Conservation (phyloP, 2,329 filamentous ascomycete species). For the Botrytis squamosa region DNA sequence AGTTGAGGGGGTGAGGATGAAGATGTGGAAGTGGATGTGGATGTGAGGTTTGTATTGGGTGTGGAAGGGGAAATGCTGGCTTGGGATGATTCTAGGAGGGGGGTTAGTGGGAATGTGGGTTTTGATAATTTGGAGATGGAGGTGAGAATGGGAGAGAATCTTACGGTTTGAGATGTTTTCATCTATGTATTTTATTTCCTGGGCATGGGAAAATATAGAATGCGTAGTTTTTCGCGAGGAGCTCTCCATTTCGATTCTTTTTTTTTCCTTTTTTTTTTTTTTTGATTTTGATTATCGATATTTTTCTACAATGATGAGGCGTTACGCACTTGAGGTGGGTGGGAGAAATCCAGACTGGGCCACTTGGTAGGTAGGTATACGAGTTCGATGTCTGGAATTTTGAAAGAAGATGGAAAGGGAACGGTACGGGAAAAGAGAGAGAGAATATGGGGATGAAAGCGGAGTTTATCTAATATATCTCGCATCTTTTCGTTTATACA, state of each 20-base stretch:
- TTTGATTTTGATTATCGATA: background rate
- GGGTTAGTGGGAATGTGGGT: background rate
- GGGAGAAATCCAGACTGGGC: background rate
- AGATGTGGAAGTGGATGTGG: too few relatives aligned
- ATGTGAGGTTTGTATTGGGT: rapidly evolving
- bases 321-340: background rate
- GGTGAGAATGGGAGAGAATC: background rate
- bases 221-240: background rate
- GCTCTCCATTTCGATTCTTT: background rate
- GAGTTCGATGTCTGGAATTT: background rate
- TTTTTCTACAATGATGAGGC: background rate
- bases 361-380: background rate
- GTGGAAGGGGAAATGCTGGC: background rate
- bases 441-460: too few relatives aligned
- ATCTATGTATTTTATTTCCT: too few relatives aligned
- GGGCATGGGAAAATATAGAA: background rate
- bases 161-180: background rate
- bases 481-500: too few relatives aligned
- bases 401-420: background rate
- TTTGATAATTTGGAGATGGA: background rate
- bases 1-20: background rate
- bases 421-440: background rate
- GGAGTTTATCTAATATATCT: too few relatives aligned
- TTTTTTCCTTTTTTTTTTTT: too few relatives aligned
- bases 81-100: background rate